Evolutionary conservation across 768 basidiomycete species (phyloP).

Genomic region (Pleurotus djamor): DNA sequence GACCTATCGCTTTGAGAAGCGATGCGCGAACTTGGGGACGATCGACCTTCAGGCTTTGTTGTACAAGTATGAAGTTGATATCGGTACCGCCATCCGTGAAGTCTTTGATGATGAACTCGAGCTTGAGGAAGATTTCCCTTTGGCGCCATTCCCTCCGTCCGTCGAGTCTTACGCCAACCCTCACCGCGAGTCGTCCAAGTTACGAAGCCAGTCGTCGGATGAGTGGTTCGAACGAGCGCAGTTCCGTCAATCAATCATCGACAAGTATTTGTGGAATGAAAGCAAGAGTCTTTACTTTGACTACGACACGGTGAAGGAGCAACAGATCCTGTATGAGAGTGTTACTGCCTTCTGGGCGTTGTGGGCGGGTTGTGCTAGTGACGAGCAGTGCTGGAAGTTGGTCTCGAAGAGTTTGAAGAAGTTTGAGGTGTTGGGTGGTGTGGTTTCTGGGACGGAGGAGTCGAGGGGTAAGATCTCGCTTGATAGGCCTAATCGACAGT

Average conservation of each 20-base stretch:
- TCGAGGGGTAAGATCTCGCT: constrained; percentile 94
- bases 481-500: constrained; percentile 96
- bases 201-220: constrained; percentile 66
- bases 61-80: constrained; percentile 99
- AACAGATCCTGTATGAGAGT: constrained; percentile 93
- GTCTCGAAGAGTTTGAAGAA: constrained; percentile 90
- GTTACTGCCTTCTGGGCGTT: constrained; percentile 97
- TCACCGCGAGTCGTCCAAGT: constrained; percentile 56
- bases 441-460: constrained; percentile 96
- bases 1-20: constrained; percentile 96
- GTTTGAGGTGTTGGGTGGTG: constrained; percentile 94
- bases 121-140: constrained; percentile 86
- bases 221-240: constrained; percentile 95
- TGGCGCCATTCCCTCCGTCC: constrained; percentile 90
- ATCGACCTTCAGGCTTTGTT: constrained; percentile 94
- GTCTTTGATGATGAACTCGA: constrained; percentile 93
- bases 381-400: constrained; percentile 91
- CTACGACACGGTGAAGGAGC: constrained; percentile 89
- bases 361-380: constrained; percentile 97
- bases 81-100: constrained; percentile 95
- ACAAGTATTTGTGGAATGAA: constrained; percentile 97
- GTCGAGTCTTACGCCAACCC: constrained; percentile 66
- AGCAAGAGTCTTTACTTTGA: constrained; percentile 93
- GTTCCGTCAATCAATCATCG: constrained; percentile 80
- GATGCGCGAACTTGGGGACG: constrained; percentile 94